Base-by-base conservation (phyloP, 2,329 filamentous ascomycete genomes). In the Aspergillus jensenii region DNA sequence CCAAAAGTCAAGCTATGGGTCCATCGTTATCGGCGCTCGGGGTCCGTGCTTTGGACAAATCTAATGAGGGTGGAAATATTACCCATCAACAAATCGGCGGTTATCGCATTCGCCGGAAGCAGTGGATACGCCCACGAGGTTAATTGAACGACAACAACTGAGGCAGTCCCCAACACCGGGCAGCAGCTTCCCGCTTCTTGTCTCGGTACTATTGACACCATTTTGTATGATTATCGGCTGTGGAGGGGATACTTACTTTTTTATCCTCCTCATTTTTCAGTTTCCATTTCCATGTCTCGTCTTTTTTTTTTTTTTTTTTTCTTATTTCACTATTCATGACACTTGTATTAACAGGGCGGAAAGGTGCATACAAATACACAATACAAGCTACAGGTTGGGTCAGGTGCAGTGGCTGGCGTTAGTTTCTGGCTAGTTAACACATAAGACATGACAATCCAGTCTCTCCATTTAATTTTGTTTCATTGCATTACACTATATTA, bases 11-110 rank as follows among this genome's bases (percentile, higher is more conserved):
- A 6, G 14, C 14, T 17, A 41, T 48, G 39, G 39, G 46, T 50
- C 37, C 21, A 50, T 43, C 31, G 33, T 35, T n/a, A 50, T 43
- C 21, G 33, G 7, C 25, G 14, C 14, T 33, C 19, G 40, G 11
- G 23, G 41, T 39, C 41, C 46, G 51, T 53, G 41, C 51, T 47
- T 11, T 14, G 25, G 17, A 19, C 19, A 50, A 44, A 39, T 21
- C 19, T n/a, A 8, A 17, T 12, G 35, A n/a, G 17, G 15, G 19
- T 44, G 55, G 55, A 56, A 56, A 44, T 33, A 56, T 56, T 47
- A 56, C 39, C 27, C 48, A 52, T 41, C 15, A 37, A 47, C 48
- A 52, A 56, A 56, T 56, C 19, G 47, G 19, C 39, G 44, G 14
- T n/a, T 21, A 21, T 31, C 14, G n/a, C 14, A n/a, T 7, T 27